phyloP scores from a whole-genome alignment of 2,329 filamentous ascomycete species.

The Daldinia eschscholtzii region DNA sequence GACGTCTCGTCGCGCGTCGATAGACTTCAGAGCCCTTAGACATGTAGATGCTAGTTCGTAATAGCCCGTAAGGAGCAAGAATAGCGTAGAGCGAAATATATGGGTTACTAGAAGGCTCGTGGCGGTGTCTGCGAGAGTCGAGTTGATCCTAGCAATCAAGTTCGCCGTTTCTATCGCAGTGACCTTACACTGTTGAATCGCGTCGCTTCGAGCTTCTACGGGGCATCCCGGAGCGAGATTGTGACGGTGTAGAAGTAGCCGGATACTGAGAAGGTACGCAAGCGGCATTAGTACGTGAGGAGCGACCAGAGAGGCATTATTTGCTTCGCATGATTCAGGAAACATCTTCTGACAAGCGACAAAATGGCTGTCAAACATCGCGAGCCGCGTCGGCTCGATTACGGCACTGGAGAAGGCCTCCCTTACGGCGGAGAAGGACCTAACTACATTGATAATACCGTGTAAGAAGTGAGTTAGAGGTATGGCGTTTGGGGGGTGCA shows the following conservation, averaged over 20 bases:
- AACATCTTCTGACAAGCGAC: slow-evolving; percentile 79
- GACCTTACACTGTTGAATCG: slow-evolving; percentile 81
- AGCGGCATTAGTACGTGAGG: slow-evolving; percentile 80
- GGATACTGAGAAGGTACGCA: slow-evolving; percentile 82
- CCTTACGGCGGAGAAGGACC: slow-evolving; percentile 79
- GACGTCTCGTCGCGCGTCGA: slow-evolving; percentile 78
- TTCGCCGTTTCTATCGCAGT: slow-evolving; percentile 83
- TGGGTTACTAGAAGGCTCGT: slow-evolving; percentile 84
- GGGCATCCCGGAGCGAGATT: slow-evolving; percentile 83
- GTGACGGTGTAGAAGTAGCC: slow-evolving; percentile 88
- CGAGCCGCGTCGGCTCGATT: slow-evolving; percentile 75
- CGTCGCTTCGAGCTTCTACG: slow-evolving; percentile 73
- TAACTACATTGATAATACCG: slow-evolving; percentile 83
- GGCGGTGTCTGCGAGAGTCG: slow-evolving; percentile 73
- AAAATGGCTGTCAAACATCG: slow-evolving; percentile 87
- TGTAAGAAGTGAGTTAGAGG: slow-evolving; percentile 78
- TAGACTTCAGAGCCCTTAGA: slow-evolving; percentile 76
- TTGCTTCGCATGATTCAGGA: slow-evolving; percentile 78
- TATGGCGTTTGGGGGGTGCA: slow-evolving; percentile 64
- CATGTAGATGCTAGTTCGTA: slow-evolving; percentile 80
- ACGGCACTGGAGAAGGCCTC: slow-evolving; percentile 76
- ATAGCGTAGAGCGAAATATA: slow-evolving; percentile 86
- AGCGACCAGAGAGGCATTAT: slow-evolving; percentile 75
- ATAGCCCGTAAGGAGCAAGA: slow-evolving; percentile 81
- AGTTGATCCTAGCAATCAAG: slow-evolving; percentile 75